phyloP scores from a whole-genome alignment of 1,139 yeast genomes.

The Yamadazyma membranifaciens region DNA sequence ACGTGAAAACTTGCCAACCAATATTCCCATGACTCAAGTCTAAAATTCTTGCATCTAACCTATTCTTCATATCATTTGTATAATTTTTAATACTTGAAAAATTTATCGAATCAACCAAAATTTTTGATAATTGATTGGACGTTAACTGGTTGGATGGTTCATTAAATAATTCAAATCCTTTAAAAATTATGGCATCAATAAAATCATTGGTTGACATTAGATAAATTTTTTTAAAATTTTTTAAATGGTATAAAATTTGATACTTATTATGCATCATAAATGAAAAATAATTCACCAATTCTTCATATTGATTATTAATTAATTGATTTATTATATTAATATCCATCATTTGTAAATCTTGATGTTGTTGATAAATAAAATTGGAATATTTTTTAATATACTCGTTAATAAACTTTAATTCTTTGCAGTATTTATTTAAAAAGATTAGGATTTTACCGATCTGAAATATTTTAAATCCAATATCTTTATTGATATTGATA shows the following conservation, averaged over 20 bases:
- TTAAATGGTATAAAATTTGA: conserved; percentile 51
- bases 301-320: conserved; percentile 53
- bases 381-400: conserved; percentile 37
- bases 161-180: conserved; percentile 54
- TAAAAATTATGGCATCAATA: conserved; percentile 59
- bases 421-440: conserved; percentile 58
- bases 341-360: conserved; percentile 34
- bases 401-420: conserved; percentile 39
- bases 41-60: conserved; percentile 80
- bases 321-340: conserved; percentile 26
- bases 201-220: conserved; percentile 79
- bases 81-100: conserved; percentile 58
- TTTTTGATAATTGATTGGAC: conserved; percentile 62
- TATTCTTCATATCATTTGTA: conserved; percentile 20
- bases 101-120: conserved; percentile 65
- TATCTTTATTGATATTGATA: conserved; percentile 27
- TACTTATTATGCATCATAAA: conserved; percentile 48
- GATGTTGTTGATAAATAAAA: conserved; percentile 24
- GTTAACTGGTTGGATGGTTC: conserved; percentile 64
- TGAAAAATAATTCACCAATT: conserved; percentile 56
- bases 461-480: conserved; percentile 60
- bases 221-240: conserved; percentile 63
- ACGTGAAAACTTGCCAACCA: conserved; percentile 92
- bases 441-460: conserved; percentile 79
- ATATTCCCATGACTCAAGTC: conserved; percentile 61